These are phyloP conservation scores for Rhizopus stolonifer DNA, from an alignment of 371 early-diverging fungal genomes.

Conservation along the genomic window DNA sequence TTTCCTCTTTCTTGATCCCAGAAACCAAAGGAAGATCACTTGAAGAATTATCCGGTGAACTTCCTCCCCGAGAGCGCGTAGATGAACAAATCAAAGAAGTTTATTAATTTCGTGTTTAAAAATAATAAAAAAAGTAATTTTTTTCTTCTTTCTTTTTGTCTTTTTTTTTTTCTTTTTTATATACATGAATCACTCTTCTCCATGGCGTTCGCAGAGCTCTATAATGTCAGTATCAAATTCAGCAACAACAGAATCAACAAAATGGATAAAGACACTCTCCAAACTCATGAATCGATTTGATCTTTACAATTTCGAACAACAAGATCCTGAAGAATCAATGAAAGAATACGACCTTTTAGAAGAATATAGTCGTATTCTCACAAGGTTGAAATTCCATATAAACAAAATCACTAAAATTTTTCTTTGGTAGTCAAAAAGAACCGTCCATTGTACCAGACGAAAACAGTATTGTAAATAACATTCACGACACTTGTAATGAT, in stretches of 20 bases:
- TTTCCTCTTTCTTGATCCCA: slow-evolving; percentile 54
- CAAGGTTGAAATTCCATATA: slow-evolving; percentile 1
- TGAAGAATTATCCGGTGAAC: slow-evolving; percentile 45
- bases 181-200: neutral
- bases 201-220: no score
- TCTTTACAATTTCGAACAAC: neutral
- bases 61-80: slow-evolving; percentile 15
- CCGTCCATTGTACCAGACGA: slow-evolving; percentile 66
- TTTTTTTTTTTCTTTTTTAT: neutral
- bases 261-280: slow-evolving; percentile 18
- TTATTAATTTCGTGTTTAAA: slow-evolving; percentile 10
- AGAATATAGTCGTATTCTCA: neutral
- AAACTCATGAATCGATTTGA: slow-evolving; percentile 19
- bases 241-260: neutral
- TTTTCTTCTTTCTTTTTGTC: neutral
- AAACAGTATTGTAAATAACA: slow-evolving; percentile 55
- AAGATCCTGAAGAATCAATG: neutral
- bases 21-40: slow-evolving; percentile 50
- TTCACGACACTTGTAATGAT: slow-evolving; percentile 64
- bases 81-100: slow-evolving; percentile 21
- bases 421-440: slow-evolving; percentile 17
- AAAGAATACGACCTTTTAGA: slow-evolving; percentile 4
- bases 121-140: no score
- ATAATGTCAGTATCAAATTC: neutral
- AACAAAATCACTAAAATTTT: neutral